Evolutionary conservation across 2,329 filamentous ascomycete genomes (phyloP).

Genomic region (Pseudogymnoascus pannorum): DNA sequence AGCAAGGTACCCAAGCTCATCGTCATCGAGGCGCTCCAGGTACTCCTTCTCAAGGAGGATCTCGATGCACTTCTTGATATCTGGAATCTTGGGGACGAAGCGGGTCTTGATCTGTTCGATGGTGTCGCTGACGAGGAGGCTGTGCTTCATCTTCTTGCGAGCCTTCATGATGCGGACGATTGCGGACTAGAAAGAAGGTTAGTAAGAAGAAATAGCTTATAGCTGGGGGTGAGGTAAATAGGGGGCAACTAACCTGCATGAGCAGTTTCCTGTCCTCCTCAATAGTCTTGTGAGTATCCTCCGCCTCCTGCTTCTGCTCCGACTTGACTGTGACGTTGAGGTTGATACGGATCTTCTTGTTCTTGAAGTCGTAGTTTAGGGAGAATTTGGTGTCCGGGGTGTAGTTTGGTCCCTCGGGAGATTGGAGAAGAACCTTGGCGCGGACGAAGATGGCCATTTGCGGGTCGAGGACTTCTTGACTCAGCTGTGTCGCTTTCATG

Average conservation of each 20-base stretch:
- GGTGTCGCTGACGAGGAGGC: slow-evolving; percentile 86
- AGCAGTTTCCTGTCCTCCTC: slow-evolving; percentile 96
- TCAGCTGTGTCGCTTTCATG: slow-evolving; percentile 69
- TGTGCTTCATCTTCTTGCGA: slow-evolving; percentile 97
- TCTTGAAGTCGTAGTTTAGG: slow-evolving; percentile 93
- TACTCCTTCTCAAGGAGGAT: slow-evolving; percentile 99
- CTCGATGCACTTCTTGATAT: slow-evolving; percentile 99
- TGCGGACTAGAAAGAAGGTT: slow-evolving; percentile 59
- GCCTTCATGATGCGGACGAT: slow-evolving; percentile 99
- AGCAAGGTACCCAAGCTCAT: slow-evolving; percentile 90
- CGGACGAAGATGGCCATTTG: slow-evolving; percentile 82
- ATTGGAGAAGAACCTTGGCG: slow-evolving; percentile 76
- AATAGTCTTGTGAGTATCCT: slow-evolving; percentile 98
- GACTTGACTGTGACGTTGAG: slow-evolving; percentile 91
- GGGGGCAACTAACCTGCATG: slow-evolving; percentile 67
- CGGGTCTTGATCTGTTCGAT: slow-evolving; percentile 91
- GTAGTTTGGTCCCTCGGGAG: slow-evolving; percentile 65
- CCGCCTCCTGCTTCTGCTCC: slow-evolving; percentile 91
- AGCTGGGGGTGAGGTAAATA: background rate
- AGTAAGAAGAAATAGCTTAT: too few relatives aligned
- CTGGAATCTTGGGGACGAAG: slow-evolving; percentile 84
- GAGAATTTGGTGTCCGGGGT: slow-evolving; percentile 71
- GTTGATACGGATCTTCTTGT: slow-evolving; percentile 96
- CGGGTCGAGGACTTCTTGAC: slow-evolving; percentile 76
- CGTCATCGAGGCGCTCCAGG: slow-evolving; percentile 86